Evolutionary conservation across 805 yeast species (phyloP).

Genomic region (Pichia californica): DNA sequence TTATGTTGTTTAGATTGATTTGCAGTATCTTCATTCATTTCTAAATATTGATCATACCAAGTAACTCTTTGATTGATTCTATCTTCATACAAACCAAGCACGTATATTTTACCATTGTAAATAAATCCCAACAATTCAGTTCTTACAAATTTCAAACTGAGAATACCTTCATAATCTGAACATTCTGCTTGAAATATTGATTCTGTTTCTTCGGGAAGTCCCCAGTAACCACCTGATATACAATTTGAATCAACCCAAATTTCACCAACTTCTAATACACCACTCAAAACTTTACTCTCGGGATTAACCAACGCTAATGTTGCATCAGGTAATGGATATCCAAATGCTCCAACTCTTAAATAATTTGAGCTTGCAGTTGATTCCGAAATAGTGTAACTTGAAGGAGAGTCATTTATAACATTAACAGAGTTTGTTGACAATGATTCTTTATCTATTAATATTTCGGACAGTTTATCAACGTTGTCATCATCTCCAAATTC

Average conservation of each 20-base stretch:
- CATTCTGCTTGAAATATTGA: constrained; percentile 79
- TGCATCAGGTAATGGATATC: constrained; percentile 91
- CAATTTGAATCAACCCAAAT: constrained; percentile 96
- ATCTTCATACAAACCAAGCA: constrained; percentile 87
- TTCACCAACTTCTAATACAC: constrained; percentile 82
- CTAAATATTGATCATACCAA: constrained; percentile 50
- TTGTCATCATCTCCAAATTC: constrained; percentile 17
- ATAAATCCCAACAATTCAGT: constrained; percentile 90
- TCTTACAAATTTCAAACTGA: constrained; percentile 76
- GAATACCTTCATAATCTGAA: constrained; percentile 58
- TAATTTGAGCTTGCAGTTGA: constrained; percentile 27
- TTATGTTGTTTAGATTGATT: not conserved
- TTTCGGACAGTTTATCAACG: constrained; percentile 48
- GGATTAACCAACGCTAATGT: constrained; percentile 92
- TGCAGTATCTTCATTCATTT: constrained; percentile 10
- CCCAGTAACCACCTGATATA: constrained; percentile 86
- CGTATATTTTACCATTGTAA: constrained; percentile 78
- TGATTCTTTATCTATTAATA: constrained; percentile 66
- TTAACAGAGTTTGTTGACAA: constrained; percentile 66
- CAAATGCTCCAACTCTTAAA: constrained; percentile 83
- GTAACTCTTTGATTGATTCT: constrained; percentile 72
- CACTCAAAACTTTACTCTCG: constrained; percentile 70
- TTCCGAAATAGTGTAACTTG: constrained; percentile 35
- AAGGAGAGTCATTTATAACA: constrained; percentile 54
- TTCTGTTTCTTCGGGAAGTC: constrained; percentile 57